Conservation (phyloP, 2,329 filamentous ascomycete genomes). For the Colletotrichum horii region DNA sequence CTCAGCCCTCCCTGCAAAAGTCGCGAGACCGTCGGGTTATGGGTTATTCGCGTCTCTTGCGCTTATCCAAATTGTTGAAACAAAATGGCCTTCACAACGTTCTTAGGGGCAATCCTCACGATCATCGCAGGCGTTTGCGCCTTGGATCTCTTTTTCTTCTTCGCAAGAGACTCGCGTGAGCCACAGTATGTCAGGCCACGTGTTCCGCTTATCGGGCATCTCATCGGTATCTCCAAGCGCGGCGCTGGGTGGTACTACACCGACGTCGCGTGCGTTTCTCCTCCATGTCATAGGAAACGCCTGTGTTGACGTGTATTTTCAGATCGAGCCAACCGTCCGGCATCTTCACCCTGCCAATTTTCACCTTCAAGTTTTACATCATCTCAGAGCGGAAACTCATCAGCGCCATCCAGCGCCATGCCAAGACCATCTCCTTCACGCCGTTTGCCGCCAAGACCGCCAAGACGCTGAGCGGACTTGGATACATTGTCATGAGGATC, state of each 20-base stretch:
- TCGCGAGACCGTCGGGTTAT: neutral
- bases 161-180: neutral
- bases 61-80: neutral
- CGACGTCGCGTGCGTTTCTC: neutral
- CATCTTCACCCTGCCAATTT: neutral
- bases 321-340: neutral
- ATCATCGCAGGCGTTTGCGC: neutral
- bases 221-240: neutral
- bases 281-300: accelerated
- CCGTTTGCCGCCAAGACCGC: neutral
- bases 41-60: neutral
- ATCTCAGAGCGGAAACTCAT: neutral
- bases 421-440: neutral
- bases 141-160: neutral
- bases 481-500: neutral
- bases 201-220: conserved; percentile 7
- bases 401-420: neutral
- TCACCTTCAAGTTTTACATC: neutral
- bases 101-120: neutral
- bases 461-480: neutral
- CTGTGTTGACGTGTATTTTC: neutral
- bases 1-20: neutral
- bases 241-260: neutral
- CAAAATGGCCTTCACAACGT: neutral
- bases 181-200: neutral